phyloP scores from a whole-genome alignment of 1,284 basidiomycete genomes.

The Ganoderma leucocontextum region DNA sequence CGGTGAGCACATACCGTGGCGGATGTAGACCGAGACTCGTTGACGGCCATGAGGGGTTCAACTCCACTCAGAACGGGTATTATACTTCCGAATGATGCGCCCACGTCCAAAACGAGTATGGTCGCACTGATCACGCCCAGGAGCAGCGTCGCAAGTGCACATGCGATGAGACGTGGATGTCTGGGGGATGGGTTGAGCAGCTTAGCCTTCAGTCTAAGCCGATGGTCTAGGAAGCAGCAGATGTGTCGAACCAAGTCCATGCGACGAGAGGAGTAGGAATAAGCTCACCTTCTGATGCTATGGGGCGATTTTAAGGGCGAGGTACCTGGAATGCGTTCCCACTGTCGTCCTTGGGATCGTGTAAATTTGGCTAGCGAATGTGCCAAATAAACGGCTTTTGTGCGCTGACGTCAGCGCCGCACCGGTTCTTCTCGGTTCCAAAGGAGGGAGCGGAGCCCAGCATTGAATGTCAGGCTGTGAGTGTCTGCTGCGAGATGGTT shows the following conservation, averaged over 20 bases:
- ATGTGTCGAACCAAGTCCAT: not conserved
- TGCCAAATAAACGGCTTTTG: not conserved
- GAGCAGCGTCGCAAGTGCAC: constrained; percentile 11
- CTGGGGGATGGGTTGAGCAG: not conserved
- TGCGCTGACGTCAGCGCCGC: not conserved
- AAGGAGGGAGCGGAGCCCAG: not conserved
- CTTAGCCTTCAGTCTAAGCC: not conserved
- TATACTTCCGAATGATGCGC: constrained; percentile 4
- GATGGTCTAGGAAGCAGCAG: not conserved
- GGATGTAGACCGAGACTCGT: not conserved
- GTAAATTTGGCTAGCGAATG: not conserved
- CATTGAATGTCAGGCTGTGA: not conserved
- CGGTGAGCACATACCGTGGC: not conserved
- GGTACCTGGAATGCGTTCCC: not conserved
- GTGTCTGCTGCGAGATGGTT: not conserved
- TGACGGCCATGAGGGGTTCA: not conserved
- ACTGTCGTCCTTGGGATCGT: not conserved
- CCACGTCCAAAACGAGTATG: constrained; percentile 13
- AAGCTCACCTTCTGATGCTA: not conserved
- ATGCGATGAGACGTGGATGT: constrained; percentile 13
- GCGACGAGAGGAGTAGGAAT: not conserved
- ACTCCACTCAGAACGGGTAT: constrained; percentile 18
- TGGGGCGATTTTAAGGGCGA: not conserved
- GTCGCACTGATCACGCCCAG: constrained; percentile 15
- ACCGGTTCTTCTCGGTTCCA: not conserved